Evolutionary conservation across 2,329 filamentous ascomycete genomes (phyloP), one percentile per base, ranked within the genome.

Genomic region (Cytospora leucostoma): DNA sequence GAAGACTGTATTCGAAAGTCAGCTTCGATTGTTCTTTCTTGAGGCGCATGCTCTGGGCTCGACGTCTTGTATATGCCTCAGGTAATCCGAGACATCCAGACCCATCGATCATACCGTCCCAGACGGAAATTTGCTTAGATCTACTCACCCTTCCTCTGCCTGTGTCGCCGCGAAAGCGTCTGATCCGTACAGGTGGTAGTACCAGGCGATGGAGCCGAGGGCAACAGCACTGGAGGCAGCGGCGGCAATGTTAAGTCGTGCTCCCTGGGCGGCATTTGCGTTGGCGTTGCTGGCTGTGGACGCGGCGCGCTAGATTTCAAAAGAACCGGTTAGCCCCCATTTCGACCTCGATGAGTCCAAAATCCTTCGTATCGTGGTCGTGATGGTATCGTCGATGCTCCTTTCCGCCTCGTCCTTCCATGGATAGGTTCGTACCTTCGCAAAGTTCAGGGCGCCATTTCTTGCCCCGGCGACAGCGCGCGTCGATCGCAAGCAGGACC

Each of bases 61-160:
- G 68, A 32, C 47, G 35, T 6, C 13, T 50, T 35, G 56, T 63
- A 65, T 65, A 65, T 65, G 60, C 60, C 63, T 65, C 63, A 63
- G 50, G 32, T 34, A 34, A 52, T 17, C 34, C 37, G 37, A 47
- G 59, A 32, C 40, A 34, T 19, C 47, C 27, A 33, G 49, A 53
- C 35, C 54, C 44, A 59, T 35, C 49, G 40, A 15, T 21, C 17
- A 49, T 8, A 35, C 44, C 40, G 32, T 37, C 47, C 33, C 17
- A 37, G 40, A 37, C 34, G 38, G n/a, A 32, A 21, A 59, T 53
- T 62, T 56, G n/a, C n/a, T n/a, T n/a, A n/a, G 34, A 59, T 35
- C 56, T 59, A 90, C 94, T 89, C 85, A 99, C 95, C 95, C 95
- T 88, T 99, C 95, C 84, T 99, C 95, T 74, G 90, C 90, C 68